These are phyloP conservation scores for Monosporascus sp. DNA, from an alignment of 2,329 filamentous ascomycete species.

Conservation along the genomic window DNA sequence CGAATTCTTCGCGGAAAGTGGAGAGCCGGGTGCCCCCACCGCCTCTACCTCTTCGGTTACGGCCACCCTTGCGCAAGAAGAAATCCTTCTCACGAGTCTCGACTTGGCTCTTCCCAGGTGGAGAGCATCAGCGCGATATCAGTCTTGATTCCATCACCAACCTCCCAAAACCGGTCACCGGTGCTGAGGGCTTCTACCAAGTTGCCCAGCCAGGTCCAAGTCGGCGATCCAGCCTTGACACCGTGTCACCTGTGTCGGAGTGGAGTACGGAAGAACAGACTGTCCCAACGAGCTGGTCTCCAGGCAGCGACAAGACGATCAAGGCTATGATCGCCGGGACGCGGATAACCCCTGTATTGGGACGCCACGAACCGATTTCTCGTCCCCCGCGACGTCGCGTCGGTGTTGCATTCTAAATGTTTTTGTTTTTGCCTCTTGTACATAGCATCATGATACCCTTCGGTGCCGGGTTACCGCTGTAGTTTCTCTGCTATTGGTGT, in stretches of 20 bases:
- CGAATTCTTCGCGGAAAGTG: constrained; percentile 27
- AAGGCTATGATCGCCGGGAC: constrained; percentile 33
- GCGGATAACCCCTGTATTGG: constrained; percentile 16
- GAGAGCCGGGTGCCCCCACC: constrained; percentile 43
- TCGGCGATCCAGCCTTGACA: constrained; percentile 38
- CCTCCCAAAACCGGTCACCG: constrained; percentile 45
- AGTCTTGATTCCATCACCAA: constrained; percentile 51
- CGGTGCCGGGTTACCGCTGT: neutral
- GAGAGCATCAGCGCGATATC: constrained; percentile 31
- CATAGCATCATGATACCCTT: constrained; percentile 2
- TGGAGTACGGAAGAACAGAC: constrained; percentile 42
- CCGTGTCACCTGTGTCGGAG: constrained; percentile 43
- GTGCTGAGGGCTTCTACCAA: constrained; percentile 54
- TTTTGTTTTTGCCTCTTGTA: constrained; percentile 13
- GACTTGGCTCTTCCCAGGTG: constrained; percentile 45
- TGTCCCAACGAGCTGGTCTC: constrained; percentile 44
- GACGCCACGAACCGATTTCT: constrained; percentile 18
- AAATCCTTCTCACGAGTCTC: constrained; percentile 61
- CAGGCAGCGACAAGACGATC: constrained; percentile 39
- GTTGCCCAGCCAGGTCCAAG: constrained; percentile 36
- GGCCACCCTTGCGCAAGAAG: constrained; percentile 59
- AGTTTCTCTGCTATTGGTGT: neutral
- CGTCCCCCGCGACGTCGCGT: constrained; percentile 36
- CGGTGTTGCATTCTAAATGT: constrained; percentile 40
- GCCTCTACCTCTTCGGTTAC: constrained; percentile 52